phyloP scores from a whole-genome alignment of 1,139 yeast species.

The Diutina rugosa region DNA sequence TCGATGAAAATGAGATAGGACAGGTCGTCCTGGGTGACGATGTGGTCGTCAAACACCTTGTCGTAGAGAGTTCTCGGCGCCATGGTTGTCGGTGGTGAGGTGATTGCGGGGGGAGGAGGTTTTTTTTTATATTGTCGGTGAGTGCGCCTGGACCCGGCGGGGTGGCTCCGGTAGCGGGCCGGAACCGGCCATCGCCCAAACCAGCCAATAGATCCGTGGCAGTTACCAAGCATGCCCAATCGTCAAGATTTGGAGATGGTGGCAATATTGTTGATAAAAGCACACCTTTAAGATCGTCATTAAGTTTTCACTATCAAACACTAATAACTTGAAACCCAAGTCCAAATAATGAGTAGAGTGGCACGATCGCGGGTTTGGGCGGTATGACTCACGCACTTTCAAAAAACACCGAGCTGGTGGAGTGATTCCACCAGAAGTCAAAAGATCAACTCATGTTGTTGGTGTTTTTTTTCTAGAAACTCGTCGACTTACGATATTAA shows the following conservation, averaged over 20 bases:
- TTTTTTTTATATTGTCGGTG: neutral
- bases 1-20: slow-evolving; percentile 82
- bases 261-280: too few species aligned
- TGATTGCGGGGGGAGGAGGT: neutral
- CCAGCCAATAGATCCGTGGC: neutral
- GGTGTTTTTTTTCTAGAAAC: too few species aligned
- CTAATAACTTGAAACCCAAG: too few species aligned
- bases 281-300: too few species aligned
- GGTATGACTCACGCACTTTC: neutral
- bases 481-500: too few species aligned
- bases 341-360: too few species aligned
- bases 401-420: too few species aligned
- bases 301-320: too few species aligned
- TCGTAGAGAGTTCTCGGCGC: slow-evolving; percentile 64
- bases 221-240: neutral
- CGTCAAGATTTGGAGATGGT: too few species aligned
- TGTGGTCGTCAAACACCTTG: slow-evolving; percentile 89
- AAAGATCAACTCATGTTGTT: too few species aligned
- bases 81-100: slow-evolving; percentile 3
- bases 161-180: neutral
- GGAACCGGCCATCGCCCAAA: neutral
- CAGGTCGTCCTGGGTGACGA: slow-evolving; percentile 79
- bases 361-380: neutral
- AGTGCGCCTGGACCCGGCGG: neutral
- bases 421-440: too few species aligned